A percentile compares a stretch with the other conserved stretches of the same genome.
These are phyloP conservation scores for Pythium brassicae DNA, from an alignment of 352 stramenopile species.

Conservation along the genomic window DNA sequence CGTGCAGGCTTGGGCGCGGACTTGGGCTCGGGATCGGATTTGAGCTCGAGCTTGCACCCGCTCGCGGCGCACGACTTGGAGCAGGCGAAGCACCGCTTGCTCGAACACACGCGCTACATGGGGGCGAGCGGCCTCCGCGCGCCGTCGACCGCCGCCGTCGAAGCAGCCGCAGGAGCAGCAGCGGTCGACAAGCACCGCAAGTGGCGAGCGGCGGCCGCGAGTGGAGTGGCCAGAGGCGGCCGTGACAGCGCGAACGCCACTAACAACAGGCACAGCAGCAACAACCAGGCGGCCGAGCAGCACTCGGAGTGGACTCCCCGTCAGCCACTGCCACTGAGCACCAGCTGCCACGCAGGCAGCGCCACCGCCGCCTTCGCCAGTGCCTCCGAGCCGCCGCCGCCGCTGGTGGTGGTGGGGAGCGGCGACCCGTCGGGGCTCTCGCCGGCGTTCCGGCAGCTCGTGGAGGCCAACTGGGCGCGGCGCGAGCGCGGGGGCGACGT, in stretches of 20 bases:
- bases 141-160: not conserved
- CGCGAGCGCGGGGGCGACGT: constrained; percentile 14
- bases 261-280: not conserved
- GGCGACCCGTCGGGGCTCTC: constrained; percentile 51
- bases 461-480: constrained; percentile 56
- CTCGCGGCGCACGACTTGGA: constrained; percentile 12
- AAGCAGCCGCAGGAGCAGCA: too few species aligned
- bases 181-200: constrained; percentile 11
- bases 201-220: constrained; percentile 1
- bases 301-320: too few species aligned
- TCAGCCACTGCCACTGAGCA: not conserved
- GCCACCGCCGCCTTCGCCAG: too few species aligned
- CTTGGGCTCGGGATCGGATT: too few species aligned
- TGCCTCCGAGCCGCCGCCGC: not conserved
- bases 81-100: constrained; percentile 10
- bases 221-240: not conserved
- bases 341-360: too few species aligned
- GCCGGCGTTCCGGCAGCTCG: constrained; percentile 37
- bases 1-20: not conserved
- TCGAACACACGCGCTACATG: constrained; percentile 11
- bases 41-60: not conserved
- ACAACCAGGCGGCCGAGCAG: not conserved
- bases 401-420: not conserved
- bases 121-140: not conserved
- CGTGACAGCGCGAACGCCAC: not conserved